phyloP scores from a whole-genome alignment of 345 rosid genomes.

The Murraya koenigii region DNA sequence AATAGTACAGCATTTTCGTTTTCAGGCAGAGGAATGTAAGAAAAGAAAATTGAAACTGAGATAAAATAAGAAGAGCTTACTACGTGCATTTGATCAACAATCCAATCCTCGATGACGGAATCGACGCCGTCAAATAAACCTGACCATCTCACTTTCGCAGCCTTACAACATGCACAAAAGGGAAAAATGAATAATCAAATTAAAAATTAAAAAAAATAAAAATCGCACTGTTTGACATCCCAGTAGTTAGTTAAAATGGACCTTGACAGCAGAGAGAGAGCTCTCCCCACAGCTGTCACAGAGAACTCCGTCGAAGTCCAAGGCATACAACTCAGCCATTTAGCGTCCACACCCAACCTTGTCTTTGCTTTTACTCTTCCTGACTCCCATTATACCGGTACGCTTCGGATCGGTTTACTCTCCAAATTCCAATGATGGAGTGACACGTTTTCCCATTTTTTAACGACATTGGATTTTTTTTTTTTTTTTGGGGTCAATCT shows the following conservation, averaged over 20 bases:
- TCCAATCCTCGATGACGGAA: slow-evolving; percentile 68
- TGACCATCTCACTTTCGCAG: slow-evolving; percentile 89
- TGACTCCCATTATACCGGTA: no score
- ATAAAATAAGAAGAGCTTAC: slow-evolving; percentile 31
- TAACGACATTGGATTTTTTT: no score
- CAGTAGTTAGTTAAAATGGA: neutral
- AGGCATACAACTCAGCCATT: slow-evolving; percentile 73
- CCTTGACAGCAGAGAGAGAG: slow-evolving; percentile 95
- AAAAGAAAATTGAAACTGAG: neutral
- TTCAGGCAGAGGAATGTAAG: no score
- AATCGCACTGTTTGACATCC: no score
- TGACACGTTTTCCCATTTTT: no score
- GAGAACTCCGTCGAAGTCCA: slow-evolving; percentile 95
- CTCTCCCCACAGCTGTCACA: slow-evolving; percentile 97
- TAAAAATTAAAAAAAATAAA: neutral
- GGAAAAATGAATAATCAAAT: neutral
- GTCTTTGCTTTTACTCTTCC: no score
- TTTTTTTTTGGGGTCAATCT: no score
- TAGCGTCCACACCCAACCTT: no score
- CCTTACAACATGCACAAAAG: slow-evolving; percentile 28
- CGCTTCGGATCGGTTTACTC: no score
- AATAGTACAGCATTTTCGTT: no score
- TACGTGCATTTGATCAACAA: slow-evolving; percentile 76
- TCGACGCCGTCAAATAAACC: slow-evolving; percentile 61
- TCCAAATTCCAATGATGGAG: no score